Conservation (phyloP, 106 monocot species). For the Alisma plantagoaquatica region DNA sequence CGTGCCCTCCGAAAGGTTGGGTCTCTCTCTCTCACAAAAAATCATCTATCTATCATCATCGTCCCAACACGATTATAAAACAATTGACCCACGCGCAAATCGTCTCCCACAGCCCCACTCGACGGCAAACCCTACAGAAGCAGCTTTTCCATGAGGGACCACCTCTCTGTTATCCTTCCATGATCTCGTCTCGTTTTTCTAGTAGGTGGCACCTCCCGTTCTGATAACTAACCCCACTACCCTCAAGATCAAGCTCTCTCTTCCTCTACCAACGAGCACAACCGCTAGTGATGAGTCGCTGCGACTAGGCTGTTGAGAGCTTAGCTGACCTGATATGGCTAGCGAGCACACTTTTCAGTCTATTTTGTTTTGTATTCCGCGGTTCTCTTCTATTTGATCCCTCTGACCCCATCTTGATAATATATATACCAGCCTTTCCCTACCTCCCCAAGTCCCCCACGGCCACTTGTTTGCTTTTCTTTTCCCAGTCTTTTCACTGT, state of each 20-base stretch:
- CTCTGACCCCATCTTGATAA: background rate
- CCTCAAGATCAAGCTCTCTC: no score
- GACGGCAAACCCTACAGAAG: constrained; percentile 2
- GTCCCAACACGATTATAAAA: background rate
- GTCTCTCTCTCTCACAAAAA: no score
- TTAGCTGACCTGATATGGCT: no score
- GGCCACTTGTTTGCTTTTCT: background rate
- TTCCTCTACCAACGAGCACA: no score
- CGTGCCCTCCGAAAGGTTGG: constrained; percentile 7
- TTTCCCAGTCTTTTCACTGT: background rate
- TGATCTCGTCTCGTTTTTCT: no score
- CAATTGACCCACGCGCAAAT: constrained; percentile 4
- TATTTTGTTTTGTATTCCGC: no score
- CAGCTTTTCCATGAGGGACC: constrained; percentile 13
- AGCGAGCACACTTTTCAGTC: no score
- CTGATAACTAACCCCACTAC: no score
- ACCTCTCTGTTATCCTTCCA: constrained; percentile 5
- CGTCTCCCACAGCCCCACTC: background rate
- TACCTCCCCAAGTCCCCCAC: background rate
- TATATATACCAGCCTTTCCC: background rate
- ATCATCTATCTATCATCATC: constrained; percentile 13
- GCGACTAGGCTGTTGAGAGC: no score
- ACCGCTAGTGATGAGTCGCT: no score
- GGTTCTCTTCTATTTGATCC: background rate
- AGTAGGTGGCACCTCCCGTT: no score